phyloP scores from a whole-genome alignment of 495 filamentous ascomycete species.

The Tuber brumale region DNA sequence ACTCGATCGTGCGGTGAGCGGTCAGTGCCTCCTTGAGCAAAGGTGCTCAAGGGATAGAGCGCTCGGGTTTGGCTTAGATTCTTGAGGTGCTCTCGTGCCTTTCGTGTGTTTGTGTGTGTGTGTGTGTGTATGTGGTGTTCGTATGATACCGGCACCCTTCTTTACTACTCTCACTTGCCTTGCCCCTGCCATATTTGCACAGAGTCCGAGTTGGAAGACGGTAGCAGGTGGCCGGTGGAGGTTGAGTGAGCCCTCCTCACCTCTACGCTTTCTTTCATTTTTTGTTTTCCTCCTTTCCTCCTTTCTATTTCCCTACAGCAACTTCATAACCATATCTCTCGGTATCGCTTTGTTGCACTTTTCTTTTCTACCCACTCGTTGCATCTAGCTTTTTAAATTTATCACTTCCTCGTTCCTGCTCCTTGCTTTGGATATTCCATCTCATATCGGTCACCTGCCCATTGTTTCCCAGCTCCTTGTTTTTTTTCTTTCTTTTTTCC shows the following conservation, averaged over 20 bases:
- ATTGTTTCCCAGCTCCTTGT: not conserved
- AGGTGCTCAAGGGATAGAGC: not conserved
- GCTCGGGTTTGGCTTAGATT: not conserved
- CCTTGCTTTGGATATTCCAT: not conserved
- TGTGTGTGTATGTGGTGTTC: not conserved
- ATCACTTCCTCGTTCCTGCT: not conserved
- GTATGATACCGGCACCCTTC: not conserved
- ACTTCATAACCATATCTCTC: not conserved
- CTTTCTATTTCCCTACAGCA: not conserved
- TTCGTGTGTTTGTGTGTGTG: not conserved
- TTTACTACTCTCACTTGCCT: not conserved
- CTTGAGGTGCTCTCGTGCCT: slow-evolving; percentile 1
- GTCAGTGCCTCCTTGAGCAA: not conserved
- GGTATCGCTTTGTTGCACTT: not conserved
- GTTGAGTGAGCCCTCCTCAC: not conserved
- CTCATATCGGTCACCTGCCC: not conserved
- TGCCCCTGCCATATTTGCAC: not conserved
- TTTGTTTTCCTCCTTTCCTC: not conserved
- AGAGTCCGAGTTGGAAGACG: not conserved
- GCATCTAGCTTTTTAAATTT: not conserved
- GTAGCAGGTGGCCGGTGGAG: not conserved
- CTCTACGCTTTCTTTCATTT: not conserved
- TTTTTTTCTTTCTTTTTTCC: not conserved
- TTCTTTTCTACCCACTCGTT: not conserved
- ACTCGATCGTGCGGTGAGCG: not conserved